Conservation (phyloP, 106 monocot genomes). For the Acorus gramineus region DNA sequence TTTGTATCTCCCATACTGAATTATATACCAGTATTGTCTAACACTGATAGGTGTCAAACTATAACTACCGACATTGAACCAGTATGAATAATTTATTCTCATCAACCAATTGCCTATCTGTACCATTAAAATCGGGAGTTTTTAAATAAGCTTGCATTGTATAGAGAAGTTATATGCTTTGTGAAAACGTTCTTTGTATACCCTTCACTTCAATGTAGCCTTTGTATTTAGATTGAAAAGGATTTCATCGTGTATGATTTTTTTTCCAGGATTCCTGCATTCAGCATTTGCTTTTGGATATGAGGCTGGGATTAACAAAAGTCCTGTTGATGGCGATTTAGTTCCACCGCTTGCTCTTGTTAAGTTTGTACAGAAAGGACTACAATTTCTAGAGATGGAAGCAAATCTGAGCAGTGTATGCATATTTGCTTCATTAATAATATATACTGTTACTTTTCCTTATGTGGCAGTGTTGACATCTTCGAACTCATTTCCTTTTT, state of each 20-base stretch:
- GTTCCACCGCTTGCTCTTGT: constrained; percentile 91
- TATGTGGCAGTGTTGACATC: too few species aligned
- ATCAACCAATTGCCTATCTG: too few species aligned
- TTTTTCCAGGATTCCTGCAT: constrained; percentile 78
- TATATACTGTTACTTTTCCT: neutral
- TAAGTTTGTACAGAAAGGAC: constrained; percentile 91
- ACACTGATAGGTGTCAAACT: too few species aligned
- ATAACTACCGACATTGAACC: too few species aligned
- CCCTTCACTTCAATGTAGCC: neutral
- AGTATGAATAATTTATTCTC: too few species aligned
- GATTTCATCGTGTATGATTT: neutral
- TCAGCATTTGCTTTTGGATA: constrained; percentile 91
- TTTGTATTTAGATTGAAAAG: neutral
- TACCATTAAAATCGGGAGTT: too few species aligned
- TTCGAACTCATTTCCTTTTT: neutral
- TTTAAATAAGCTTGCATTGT: too few species aligned
- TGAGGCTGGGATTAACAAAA: constrained; percentile 85
- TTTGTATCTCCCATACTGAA: too few species aligned
- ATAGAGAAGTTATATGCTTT: too few species aligned
- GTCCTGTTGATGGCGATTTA: constrained; percentile 65
- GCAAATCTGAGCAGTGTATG: constrained; percentile 66
- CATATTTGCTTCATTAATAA: neutral
- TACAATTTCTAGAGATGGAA: constrained; percentile 93
- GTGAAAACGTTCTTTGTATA: neutral
- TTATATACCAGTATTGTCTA: too few species aligned